A percentile compares a stretch with the other conserved stretches of the same genome.
Conservation (phyloP, 1,284 basidiomycete species). For the Tetrapyrgos nigripes region DNA sequence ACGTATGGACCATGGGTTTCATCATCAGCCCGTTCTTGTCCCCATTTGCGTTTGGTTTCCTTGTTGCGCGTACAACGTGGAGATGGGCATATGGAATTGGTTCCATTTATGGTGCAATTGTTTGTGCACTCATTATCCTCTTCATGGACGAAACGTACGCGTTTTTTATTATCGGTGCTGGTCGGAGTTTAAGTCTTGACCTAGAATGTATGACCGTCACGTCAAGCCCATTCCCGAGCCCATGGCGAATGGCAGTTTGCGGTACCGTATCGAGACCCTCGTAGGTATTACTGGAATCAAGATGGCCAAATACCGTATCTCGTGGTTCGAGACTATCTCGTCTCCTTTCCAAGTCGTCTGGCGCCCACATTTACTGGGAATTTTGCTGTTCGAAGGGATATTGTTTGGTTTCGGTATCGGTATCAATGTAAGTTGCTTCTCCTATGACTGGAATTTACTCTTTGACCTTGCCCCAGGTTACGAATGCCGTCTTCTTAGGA, state of each 20-base stretch:
- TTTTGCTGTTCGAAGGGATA: conserved; percentile 54
- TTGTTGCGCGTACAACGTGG: conserved; percentile 61
- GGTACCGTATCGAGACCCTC: conserved; percentile 55
- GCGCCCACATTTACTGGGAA: conserved; percentile 55
- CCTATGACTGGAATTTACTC: neutral
- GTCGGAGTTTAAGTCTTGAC: neutral
- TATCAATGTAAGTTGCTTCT: conserved; percentile 57
- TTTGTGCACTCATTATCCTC: conserved; percentile 58
- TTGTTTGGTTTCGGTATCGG: conserved; percentile 65
- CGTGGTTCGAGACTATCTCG: conserved; percentile 47
- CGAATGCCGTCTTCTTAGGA: conserved; percentile 63
- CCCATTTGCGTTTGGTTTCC: conserved; percentile 74
- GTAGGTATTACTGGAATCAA: conserved; percentile 58
- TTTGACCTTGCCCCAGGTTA: conserved; percentile 40
- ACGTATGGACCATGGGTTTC: conserved; percentile 78
- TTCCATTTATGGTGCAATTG: conserved; percentile 56
- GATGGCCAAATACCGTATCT: conserved; percentile 56
- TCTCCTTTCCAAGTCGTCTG: conserved; percentile 53
- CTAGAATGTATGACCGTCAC: conserved; percentile 63
- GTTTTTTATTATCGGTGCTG: conserved; percentile 1
- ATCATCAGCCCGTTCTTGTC: conserved; percentile 70
- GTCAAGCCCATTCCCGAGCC: conserved; percentile 43
- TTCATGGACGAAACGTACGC: conserved; percentile 69
- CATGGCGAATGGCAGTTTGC: conserved; percentile 36
- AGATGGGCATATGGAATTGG: conserved; percentile 69